Evolutionary conservation across 495 filamentous ascomycete genomes (phyloP).

Genomic region (Penicillium diatomitis): DNA sequence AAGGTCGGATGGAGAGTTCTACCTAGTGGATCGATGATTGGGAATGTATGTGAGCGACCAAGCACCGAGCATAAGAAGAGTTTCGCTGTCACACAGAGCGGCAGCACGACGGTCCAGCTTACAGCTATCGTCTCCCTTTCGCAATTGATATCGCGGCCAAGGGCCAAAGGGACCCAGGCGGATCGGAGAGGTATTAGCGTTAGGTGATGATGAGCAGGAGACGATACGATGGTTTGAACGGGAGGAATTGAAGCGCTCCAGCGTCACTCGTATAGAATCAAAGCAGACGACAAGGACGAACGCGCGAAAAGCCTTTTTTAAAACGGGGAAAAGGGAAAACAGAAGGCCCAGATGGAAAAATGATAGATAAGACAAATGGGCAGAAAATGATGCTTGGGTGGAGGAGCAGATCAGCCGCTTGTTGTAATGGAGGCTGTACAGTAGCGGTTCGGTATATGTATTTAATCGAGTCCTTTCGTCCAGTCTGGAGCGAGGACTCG

Average conservation of each 20-base stretch:
- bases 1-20: slow-evolving; percentile 21
- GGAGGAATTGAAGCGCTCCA: not conserved
- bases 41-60: slow-evolving; percentile 35
- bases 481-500: slow-evolving; percentile 6
- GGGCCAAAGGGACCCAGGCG: slow-evolving; percentile 8
- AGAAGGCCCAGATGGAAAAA: slow-evolving; percentile 11
- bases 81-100: slow-evolving; percentile 37
- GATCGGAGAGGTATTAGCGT: slow-evolving; percentile 10
- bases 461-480: not conserved
- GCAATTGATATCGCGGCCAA: slow-evolving; percentile 1
- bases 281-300: slow-evolving; percentile 2
- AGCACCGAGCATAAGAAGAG: slow-evolving; percentile 33
- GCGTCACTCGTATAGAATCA: not conserved
- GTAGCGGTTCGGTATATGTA: not conserved
- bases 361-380: slow-evolving; percentile 20
- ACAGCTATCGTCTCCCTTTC: slow-evolving; percentile 9
- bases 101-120: slow-evolving; percentile 31
- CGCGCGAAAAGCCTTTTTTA: slow-evolving; percentile 2
- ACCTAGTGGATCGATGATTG: slow-evolving; percentile 29
- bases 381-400: slow-evolving; percentile 13
- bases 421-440: slow-evolving; percentile 5
- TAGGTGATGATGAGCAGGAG: slow-evolving; percentile 10
- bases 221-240: slow-evolving; percentile 3
- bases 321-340: slow-evolving; percentile 10
- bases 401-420: slow-evolving; percentile 16